Base-by-base conservation (phyloP, 176 grass and related monocot species). In the Tuctoria greenei region DNA sequence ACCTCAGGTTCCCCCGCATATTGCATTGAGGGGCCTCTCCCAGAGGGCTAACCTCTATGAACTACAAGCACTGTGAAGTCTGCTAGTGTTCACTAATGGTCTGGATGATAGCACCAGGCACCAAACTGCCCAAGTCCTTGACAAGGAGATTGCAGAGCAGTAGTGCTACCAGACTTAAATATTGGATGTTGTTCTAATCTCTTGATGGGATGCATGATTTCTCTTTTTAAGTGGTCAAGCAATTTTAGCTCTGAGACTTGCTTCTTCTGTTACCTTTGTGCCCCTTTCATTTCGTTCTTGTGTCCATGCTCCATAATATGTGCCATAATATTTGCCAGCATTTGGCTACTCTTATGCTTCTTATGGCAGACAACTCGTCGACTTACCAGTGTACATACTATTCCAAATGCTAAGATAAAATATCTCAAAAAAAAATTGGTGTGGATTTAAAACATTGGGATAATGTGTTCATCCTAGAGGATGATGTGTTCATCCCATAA, bases 21-120 rank as follows among this genome's bases (percentile, higher is more conserved):
- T n/a, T n/a, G n/a, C n/a, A n/a, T 73, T 96, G 56, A 81, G 85
- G 58, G 74, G 84, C 10, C 89, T 96, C 66, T 77, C 92, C 79
- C 83, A 85, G 67, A 87, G 86, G 81, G 93, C 93, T 37, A 81
- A 83, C 62, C 43, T 1, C 1, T 84, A 90, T 10, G 93, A 96
- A 78, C 59, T 92, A 8, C 59, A 36, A 45, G 79, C 72, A 5
- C 72, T 96, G 63, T 84, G 41, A 40, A 66, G 75, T 62, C 43
- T 92, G 39, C 12, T 96, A 38, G 60, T 10, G 10, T 66, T 36
- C 73, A 64, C 23, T 17, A 36, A 14, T 47, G 56, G 36, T 4
- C 16, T 58, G 59, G 67, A 71, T 17, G 71, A 75, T 18, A 62
- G 31, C 35, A 75, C 35, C 35, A 81, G 77, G 71, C 76, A 81